phyloP scores from a whole-genome alignment of 1,284 basidiomycete species.

The Puccinia horiana region DNA sequence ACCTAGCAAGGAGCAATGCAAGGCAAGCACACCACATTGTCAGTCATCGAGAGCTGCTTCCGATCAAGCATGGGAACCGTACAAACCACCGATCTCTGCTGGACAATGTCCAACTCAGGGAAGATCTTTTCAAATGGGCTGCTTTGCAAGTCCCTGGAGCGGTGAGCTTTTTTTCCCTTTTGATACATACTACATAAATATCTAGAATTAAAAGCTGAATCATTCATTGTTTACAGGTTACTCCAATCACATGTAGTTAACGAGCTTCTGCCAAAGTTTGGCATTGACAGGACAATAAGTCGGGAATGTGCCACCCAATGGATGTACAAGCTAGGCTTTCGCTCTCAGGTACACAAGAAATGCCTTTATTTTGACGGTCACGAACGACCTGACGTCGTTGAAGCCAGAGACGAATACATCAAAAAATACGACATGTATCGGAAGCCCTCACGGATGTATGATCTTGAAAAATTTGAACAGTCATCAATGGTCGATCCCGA shows the following conservation, averaged over 20 bases:
- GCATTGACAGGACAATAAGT: neutral
- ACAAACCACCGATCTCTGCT: slow-evolving; percentile 30
- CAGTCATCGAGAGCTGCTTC: neutral
- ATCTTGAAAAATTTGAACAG: neutral
- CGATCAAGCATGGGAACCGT: neutral
- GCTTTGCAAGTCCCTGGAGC: slow-evolving; percentile 28
- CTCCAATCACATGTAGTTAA: neutral
- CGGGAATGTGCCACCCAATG: slow-evolving; percentile 1
- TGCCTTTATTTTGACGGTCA: slow-evolving; percentile 40
- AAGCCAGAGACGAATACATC: neutral
- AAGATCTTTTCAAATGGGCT: slow-evolving; percentile 33
- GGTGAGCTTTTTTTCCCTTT: neutral
- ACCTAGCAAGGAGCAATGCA: neutral
- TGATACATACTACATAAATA: neutral
- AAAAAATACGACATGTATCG: slow-evolving; percentile 4
- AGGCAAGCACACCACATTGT: slow-evolving; percentile 26
- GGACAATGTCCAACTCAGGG: neutral
- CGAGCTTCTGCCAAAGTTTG: slow-evolving; percentile 16
- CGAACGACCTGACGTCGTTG: neutral
- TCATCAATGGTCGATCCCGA: neutral
- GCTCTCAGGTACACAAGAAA: slow-evolving; percentile 17
- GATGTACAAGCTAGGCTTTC: slow-evolving; percentile 32
- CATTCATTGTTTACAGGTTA: slow-evolving; percentile 4
- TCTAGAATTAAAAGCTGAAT: neutral
- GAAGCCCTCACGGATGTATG: neutral